Conservation (phyloP, 805 yeast genomes). For the Cyberlindnera euphorbiae region DNA sequence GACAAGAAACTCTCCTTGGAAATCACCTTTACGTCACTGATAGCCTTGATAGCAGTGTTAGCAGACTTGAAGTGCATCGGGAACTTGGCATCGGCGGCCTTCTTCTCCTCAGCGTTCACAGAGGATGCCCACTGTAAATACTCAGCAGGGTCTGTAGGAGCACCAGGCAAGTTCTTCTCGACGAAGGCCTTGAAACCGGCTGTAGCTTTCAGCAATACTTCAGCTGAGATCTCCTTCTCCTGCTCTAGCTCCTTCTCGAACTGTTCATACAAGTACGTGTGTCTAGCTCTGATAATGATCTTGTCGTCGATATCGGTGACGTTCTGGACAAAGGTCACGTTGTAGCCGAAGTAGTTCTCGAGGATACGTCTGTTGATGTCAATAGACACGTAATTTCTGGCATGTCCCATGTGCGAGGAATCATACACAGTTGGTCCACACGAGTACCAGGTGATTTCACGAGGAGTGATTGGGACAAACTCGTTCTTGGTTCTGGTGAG, state of each 20-base stretch:
- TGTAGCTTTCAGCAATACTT: conserved; percentile 35
- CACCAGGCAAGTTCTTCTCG: conserved; percentile 48
- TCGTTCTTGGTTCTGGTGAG: conserved; percentile 76
- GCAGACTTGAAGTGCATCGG: conserved; percentile 78
- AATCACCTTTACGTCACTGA: conserved; percentile 26
- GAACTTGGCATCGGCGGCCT: conserved; percentile 68
- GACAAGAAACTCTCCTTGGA: conserved; percentile 38
- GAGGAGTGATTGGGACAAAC: conserved; percentile 64
- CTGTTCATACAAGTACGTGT: conserved; percentile 69
- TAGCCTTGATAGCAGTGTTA: conserved; percentile 42
- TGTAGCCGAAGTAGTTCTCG: conserved; percentile 88
- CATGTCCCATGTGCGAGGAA: conserved; percentile 97
- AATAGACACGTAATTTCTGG: conserved; percentile 90
- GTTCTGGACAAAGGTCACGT: conserved; percentile 85
- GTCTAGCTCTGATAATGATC: conserved; percentile 92
- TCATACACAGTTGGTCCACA: conserved; percentile 99
- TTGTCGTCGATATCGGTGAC: conserved; percentile 99
- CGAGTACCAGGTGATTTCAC: conserved; percentile 85
- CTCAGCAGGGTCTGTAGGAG: conserved; percentile 28
- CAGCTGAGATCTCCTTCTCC: conserved; percentile 25
- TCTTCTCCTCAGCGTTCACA: conserved; percentile 46
- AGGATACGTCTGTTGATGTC: conserved; percentile 89
- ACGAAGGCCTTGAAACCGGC: conserved; percentile 47
- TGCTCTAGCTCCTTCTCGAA: conserved; percentile 34
- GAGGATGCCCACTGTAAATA: conserved; percentile 49